These are phyloP conservation scores for Leccinum colubrinum DNA, from an alignment of 1,284 basidiomycete species.

Conservation along the genomic window DNA sequence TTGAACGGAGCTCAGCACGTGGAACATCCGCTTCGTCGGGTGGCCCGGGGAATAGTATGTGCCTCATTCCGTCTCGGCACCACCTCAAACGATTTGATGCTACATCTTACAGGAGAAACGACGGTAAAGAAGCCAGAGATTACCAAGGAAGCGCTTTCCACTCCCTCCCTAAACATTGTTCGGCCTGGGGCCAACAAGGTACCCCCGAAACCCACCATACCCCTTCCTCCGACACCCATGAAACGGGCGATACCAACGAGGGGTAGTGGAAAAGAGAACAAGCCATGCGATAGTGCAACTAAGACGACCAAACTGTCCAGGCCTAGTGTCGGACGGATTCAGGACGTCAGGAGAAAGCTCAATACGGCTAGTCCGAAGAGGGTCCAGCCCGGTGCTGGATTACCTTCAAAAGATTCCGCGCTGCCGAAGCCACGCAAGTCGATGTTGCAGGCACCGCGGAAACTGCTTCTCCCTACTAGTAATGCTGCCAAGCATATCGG, in stretches of 20 bases:
- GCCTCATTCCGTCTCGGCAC: neutral
- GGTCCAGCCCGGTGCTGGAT: slow-evolving; percentile 2
- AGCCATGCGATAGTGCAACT: slow-evolving; percentile 1
- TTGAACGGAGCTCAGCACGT: neutral
- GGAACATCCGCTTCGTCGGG: neutral
- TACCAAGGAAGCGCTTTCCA: neutral
- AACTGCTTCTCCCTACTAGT: neutral
- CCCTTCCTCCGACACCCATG: slow-evolving; percentile 9
- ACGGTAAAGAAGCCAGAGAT: neutral
- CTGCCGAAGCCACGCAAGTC: slow-evolving; percentile 6
- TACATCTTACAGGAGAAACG: slow-evolving; percentile 1
- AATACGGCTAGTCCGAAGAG: slow-evolving; percentile 7
- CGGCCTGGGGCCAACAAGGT: slow-evolving; percentile 10
- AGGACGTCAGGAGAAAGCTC: slow-evolving; percentile 1
- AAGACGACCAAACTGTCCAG: slow-evolving; percentile 2
- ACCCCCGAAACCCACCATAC: slow-evolving; percentile 6
- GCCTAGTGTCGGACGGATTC: slow-evolving; percentile 7
- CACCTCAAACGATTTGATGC: neutral
- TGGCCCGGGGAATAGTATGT: slow-evolving; percentile 8
- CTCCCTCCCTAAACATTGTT: neutral
- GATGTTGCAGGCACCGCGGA: slow-evolving; percentile 14
- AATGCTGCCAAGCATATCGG: neutral
- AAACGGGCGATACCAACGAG: slow-evolving; percentile 3
- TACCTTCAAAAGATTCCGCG: slow-evolving; percentile 2
- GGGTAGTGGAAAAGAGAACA: slow-evolving; percentile 23